phyloP scores from a whole-genome alignment of 352 stramenopile genomes.

The Pythium myriotylum region DNA sequence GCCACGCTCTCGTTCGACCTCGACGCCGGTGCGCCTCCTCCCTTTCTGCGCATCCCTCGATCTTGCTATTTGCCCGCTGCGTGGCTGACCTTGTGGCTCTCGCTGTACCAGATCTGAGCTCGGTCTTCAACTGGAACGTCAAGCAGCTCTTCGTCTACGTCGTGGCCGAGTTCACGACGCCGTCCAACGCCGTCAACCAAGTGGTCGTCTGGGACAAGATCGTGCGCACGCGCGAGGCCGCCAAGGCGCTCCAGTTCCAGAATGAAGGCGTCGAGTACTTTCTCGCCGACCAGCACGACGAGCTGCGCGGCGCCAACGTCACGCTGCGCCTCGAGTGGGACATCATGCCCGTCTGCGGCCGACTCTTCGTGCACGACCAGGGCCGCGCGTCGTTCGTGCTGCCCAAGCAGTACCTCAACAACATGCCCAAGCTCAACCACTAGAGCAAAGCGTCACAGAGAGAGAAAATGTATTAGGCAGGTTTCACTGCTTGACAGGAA shows the following conservation, averaged over 20 bases:
- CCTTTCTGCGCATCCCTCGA: neutral
- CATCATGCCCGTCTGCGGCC: conserved; percentile 84
- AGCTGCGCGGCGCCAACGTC: conserved; percentile 78
- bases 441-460: conserved; percentile 11
- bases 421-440: conserved; percentile 36
- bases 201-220: conserved; percentile 90
- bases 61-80: too few species aligned
- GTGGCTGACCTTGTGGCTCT: neutral
- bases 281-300: conserved; percentile 72
- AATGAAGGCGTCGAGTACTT: conserved; percentile 86
- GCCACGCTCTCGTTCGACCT: conserved; percentile 84
- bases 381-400: conserved; percentile 58
- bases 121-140: conserved; percentile 91
- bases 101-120: conserved; percentile 58
- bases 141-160: conserved; percentile 92
- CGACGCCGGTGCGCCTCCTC: conserved; percentile 54
- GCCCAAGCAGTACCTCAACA: conserved; percentile 72
- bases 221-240: conserved; percentile 63
- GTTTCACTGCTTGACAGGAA: conserved; percentile 2
- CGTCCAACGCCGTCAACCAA: conserved; percentile 68
- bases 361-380: conserved; percentile 69
- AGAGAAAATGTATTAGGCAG: conserved; percentile 5
- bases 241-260: conserved; percentile 46
- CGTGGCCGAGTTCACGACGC: conserved; percentile 74
- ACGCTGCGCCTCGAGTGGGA: conserved; percentile 85